Evolutionary conservation across 176 grass and related monocot species (phyloP).

Genomic region (Juncus effusus): DNA sequence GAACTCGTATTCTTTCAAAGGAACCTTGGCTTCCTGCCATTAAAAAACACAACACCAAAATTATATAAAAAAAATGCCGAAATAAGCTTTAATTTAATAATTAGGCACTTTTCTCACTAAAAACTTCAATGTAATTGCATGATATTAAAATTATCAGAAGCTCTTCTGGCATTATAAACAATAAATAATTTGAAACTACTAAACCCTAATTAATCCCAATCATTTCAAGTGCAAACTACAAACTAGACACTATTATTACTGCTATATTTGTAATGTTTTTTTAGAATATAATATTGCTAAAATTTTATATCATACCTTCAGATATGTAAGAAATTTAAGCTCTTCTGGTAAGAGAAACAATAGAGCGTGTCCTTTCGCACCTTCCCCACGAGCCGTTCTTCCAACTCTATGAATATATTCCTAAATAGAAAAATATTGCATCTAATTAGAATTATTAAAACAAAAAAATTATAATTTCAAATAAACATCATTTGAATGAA

Average conservation of each 20-base stretch:
- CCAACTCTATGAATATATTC: conserved; percentile 49
- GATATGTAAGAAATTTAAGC: conserved; percentile 17
- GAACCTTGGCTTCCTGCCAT: background rate
- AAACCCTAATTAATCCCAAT: background rate
- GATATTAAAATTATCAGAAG: background rate
- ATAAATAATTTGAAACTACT: background rate
- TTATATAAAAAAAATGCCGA: background rate
- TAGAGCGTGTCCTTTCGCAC: conserved; percentile 30
- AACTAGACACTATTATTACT: no score
- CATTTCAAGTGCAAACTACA: no score
- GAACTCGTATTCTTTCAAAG: conserved; percentile 12
- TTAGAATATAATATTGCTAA: no score
- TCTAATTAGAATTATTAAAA: background rate
- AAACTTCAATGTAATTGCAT: no score
- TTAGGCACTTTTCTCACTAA: no score
- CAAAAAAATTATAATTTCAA: background rate
- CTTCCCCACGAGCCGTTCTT: conserved; percentile 47
- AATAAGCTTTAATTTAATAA: background rate
- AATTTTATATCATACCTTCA: conserved; percentile 7
- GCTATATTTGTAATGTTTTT: no score
- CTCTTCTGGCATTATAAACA: background rate
- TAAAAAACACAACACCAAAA: background rate
- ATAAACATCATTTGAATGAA: background rate
- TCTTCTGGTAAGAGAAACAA: conserved; percentile 19
- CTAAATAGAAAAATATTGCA: conserved; percentile 13